phyloP scores from a whole-genome alignment of 108 stramenopile genomes.

The Skeletonema potamos region DNA sequence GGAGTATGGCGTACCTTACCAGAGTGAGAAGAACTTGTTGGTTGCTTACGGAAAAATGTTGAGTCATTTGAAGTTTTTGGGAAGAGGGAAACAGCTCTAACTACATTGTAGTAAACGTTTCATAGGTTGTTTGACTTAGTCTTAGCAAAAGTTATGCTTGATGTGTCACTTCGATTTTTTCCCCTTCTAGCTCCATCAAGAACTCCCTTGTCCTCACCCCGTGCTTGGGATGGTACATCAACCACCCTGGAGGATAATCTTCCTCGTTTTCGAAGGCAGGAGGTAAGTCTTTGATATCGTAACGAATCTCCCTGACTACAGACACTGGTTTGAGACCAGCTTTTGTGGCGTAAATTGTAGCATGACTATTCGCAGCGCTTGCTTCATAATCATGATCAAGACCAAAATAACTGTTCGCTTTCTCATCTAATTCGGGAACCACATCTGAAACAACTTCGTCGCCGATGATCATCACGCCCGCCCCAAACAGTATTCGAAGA shows the following conservation, averaged over 20 bases:
- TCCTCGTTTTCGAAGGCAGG: constrained; percentile 67
- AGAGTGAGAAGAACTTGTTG: constrained; percentile 39
- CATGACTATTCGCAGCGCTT: not conserved
- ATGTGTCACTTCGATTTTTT: not conserved
- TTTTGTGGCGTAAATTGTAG: not conserved
- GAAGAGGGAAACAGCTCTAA: constrained; percentile 28
- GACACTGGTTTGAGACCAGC: not conserved
- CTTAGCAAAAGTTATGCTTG: not conserved
- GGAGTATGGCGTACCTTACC: constrained; percentile 66
- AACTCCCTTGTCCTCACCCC: constrained; percentile 44
- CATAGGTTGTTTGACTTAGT: not conserved
- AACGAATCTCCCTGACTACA: not conserved
- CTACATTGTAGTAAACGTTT: not conserved
- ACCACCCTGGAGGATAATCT: constrained; percentile 75
- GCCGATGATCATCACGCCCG: not conserved
- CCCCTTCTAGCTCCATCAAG: not conserved
- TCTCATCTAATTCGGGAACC: not conserved
- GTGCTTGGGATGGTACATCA: constrained; percentile 66
- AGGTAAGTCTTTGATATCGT: constrained; percentile 24
- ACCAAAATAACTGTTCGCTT: not conserved
- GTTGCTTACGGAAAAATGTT: constrained; percentile 60
- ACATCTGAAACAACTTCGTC: not conserved
- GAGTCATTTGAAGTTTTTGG: constrained; percentile 49
- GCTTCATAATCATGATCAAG: not conserved
- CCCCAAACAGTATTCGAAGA: not conserved